Conservation (phyloP, 345 rosid genomes). For the Salix arbutifolia region DNA sequence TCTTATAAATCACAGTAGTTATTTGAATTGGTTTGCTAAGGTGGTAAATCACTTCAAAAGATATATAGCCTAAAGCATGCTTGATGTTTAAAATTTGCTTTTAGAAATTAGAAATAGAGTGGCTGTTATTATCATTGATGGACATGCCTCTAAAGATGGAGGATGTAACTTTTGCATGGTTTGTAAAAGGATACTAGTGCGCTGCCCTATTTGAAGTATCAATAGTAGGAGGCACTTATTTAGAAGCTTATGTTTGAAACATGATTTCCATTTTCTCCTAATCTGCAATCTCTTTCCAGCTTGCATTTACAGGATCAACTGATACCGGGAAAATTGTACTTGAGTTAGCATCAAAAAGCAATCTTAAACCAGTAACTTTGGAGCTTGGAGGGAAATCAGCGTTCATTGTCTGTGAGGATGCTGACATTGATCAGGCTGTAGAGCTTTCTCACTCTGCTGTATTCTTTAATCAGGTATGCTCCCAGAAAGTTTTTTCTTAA, state of each 20-base stretch:
- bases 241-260: background rate
- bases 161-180: too few relatives aligned
- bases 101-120: too few relatives aligned
- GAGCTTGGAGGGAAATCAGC: constrained; percentile 99
- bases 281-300: constrained; percentile 38
- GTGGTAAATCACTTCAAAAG: too few relatives aligned
- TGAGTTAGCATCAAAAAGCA: constrained; percentile 69
- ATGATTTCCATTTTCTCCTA: background rate
- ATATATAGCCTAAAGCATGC: too few relatives aligned
- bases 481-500: background rate
- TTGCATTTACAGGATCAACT: constrained; percentile 95
- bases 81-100: too few relatives aligned
- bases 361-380: constrained; percentile 85
- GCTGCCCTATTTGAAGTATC: background rate
- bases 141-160: too few relatives aligned
- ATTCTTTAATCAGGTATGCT: constrained; percentile 83
- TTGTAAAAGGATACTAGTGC: too few relatives aligned
- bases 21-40: too few relatives aligned
- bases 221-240: background rate
- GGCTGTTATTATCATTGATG: too few relatives aligned
- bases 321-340: constrained; percentile 64
- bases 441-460: constrained; percentile 78
- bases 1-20: too few relatives aligned
- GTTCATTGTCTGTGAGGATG: constrained; percentile 89
- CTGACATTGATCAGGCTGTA: constrained; percentile 83